Evolutionary conservation across 148 eudicot species (phyloP).

Genomic region (Vaccinium macrocarpon): DNA sequence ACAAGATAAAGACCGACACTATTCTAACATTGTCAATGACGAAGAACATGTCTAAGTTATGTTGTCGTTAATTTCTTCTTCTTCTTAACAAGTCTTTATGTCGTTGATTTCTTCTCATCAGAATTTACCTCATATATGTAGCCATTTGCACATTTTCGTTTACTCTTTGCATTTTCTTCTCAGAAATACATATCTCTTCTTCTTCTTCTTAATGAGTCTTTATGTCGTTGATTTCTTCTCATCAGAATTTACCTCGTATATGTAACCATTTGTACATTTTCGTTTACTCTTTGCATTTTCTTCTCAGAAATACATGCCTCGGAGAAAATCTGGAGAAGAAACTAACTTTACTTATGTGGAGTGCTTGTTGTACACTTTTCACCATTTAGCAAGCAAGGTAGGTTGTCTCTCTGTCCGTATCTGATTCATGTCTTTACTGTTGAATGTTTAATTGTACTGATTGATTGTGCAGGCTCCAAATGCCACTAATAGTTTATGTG

Average conservation of each 20-base stretch:
- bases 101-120: constrained; percentile 2
- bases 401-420: background rate
- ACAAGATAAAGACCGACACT: no score
- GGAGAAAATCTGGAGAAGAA: constrained; percentile 77
- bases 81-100: background rate
- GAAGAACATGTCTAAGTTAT: background rate
- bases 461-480: constrained; percentile 68
- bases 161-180: background rate
- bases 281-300: background rate
- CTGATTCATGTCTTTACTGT: background rate
- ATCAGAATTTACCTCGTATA: background rate
- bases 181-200: constrained; percentile 78
- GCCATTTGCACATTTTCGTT: background rate
- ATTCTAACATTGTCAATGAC: background rate
- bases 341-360: constrained; percentile 77
- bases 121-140: background rate
- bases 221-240: constrained; percentile 8
- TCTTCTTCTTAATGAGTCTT: background rate
- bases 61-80: background rate
- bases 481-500: constrained; percentile 93
- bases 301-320: constrained; percentile 80
- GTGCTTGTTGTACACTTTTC: constrained; percentile 79
- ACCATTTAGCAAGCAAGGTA: constrained; percentile 93
- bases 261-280: background rate
- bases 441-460: constrained; percentile 36